Evolutionary conservation across 495 filamentous ascomycete species (phyloP).

Genomic region (Penicillium canariense): DNA sequence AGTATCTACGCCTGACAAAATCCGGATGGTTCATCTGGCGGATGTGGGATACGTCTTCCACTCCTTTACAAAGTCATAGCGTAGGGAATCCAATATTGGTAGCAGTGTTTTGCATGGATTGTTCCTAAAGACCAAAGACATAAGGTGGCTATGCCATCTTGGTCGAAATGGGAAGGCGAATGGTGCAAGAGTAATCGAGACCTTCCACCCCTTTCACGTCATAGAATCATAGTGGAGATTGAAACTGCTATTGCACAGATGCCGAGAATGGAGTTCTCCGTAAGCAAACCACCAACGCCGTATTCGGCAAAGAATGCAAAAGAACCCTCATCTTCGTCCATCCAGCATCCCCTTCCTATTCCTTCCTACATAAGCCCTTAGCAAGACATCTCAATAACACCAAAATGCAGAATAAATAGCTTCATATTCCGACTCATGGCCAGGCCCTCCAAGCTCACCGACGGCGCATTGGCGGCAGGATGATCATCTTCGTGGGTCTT

Average conservation of each 20-base stretch:
- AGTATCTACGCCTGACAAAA: no score
- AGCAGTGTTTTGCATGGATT: no score
- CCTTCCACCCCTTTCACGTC: not conserved
- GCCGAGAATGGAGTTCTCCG: not conserved
- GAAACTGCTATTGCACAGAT: not conserved
- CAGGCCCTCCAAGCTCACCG: constrained; percentile 12
- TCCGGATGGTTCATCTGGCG: no score
- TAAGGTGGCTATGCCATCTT: no score
- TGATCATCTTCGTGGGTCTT: not conserved
- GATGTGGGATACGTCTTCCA: no score
- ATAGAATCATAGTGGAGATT: constrained; percentile 2
- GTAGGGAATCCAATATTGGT: no score
- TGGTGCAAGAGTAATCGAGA: not conserved
- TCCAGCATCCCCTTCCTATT: not conserved
- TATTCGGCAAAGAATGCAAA: not conserved
- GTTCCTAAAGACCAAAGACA: no score
- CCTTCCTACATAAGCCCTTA: no score
- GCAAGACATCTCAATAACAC: constrained; percentile 63
- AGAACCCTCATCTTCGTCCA: not conserved
- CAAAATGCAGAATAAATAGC: constrained; percentile 15
- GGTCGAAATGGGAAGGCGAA: no score
- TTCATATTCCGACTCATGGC: constrained; percentile 21
- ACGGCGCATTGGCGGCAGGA: not conserved
- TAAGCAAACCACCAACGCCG: not conserved
- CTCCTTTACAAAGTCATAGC: no score